Evolutionary conservation across 2,329 filamentous ascomycete species (phyloP).

Genomic region (Aspergillus sp.): DNA sequence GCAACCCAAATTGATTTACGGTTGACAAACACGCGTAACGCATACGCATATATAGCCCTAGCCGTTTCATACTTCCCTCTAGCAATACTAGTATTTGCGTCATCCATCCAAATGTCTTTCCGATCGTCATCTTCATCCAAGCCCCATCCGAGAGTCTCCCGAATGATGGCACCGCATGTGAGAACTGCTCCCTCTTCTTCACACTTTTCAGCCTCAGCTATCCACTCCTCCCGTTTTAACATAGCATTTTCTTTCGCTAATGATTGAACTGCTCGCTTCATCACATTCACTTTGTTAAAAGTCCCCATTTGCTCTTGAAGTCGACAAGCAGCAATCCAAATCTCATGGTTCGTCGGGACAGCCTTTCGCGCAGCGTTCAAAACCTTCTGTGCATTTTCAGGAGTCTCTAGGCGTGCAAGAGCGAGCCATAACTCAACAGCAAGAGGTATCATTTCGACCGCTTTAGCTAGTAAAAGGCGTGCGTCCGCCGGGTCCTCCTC

Average conservation of each 20-base stretch:
- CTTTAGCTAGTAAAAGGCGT: conserved; percentile 84
- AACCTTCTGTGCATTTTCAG: conserved; percentile 90
- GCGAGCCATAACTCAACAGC: conserved; percentile 96
- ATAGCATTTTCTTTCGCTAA: conserved; percentile 90
- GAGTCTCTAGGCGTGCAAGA: conserved; percentile 81
- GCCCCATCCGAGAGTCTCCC: conserved; percentile 88
- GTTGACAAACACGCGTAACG: conserved; percentile 83
- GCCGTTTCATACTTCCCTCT: conserved; percentile 86
- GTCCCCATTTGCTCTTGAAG: conserved; percentile 88
- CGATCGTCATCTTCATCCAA: conserved; percentile 95
- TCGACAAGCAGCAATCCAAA: conserved; percentile 93
- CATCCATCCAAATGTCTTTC: conserved; percentile 93
- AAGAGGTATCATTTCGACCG: conserved; percentile 89
- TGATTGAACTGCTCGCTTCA: conserved; percentile 89
- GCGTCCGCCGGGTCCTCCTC: conserved; percentile 90
- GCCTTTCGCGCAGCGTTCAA: conserved; percentile 94
- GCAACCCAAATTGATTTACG: conserved; percentile 87
- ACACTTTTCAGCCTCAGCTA: conserved; percentile 88
- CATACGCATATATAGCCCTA: conserved; percentile 88
- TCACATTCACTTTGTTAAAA: conserved; percentile 78
- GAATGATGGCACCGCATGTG: conserved; percentile 86
- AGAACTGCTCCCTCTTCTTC: conserved; percentile 85
- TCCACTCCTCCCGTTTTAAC: conserved; percentile 97
- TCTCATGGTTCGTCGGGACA: conserved; percentile 86
- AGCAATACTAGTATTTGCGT: conserved; percentile 78